These are phyloP conservation scores for Cutaneotrichosporon mucoides DNA, from an alignment of 1,284 basidiomycete genomes.

Conservation along the genomic window DNA sequence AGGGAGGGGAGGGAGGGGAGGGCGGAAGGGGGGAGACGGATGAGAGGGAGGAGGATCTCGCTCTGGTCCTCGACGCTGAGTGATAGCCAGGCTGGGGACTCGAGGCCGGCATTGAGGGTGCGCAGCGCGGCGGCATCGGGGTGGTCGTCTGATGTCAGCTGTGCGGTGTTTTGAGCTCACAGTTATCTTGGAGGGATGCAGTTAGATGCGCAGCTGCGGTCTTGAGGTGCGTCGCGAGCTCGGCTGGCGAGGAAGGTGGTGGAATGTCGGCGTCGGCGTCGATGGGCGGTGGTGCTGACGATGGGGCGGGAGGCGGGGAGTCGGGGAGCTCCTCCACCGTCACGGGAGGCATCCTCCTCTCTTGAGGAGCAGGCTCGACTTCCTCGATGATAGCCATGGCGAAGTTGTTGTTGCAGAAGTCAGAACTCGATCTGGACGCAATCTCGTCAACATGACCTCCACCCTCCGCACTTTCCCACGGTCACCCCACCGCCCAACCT, in stretches of 20 bases:
- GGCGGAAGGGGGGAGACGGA: constrained; percentile 3
- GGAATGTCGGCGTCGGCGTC: neutral
- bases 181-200: constrained; percentile 24
- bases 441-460: neutral
- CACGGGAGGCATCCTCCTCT: neutral
- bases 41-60: constrained; percentile 18
- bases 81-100: constrained; percentile 17
- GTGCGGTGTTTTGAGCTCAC: constrained; percentile 11
- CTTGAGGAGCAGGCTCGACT: constrained; percentile 16
- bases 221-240: constrained; percentile 18
- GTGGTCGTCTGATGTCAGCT: constrained; percentile 21
- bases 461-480: constrained; percentile 13
- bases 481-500: neutral
- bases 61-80: constrained; percentile 26
- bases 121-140: constrained; percentile 11
- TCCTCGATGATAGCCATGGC: constrained; percentile 40
- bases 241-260: constrained; percentile 3
- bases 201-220: constrained; percentile 17
- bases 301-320: no score
- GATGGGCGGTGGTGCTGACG: no score
- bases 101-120: constrained; percentile 10
- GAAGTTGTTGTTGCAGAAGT: neutral
- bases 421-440: neutral
- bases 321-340: constrained; percentile 22
- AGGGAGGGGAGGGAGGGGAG: neutral